Evolutionary conservation across 2,329 filamentous ascomycete species (phyloP).

Genomic region (Hymenoscyphus linearis): DNA sequence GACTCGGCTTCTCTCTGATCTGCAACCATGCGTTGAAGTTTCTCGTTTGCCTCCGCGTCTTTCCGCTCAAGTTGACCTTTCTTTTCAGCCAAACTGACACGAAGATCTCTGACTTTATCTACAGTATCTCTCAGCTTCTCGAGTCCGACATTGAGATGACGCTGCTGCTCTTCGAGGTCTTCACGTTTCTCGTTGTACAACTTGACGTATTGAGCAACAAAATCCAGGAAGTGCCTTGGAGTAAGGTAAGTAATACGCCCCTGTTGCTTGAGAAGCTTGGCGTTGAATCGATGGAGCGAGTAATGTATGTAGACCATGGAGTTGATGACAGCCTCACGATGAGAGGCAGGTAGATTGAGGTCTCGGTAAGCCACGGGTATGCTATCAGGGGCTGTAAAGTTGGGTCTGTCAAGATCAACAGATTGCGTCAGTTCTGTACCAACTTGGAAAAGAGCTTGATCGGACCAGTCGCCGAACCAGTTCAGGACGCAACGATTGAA

Average conservation of each 20-base stretch:
- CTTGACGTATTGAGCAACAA: slow-evolving; percentile 95
- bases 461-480: slow-evolving; percentile 99
- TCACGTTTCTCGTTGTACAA: slow-evolving; percentile 98
- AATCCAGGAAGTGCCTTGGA: slow-evolving; percentile 94
- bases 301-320: slow-evolving; percentile 99
- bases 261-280: slow-evolving; percentile 83
- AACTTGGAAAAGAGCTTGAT: slow-evolving; percentile 97
- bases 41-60: slow-evolving; percentile 93
- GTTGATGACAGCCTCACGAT: slow-evolving; percentile 90
- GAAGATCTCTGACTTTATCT: slow-evolving; percentile 90
- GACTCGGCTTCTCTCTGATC: slow-evolving; percentile 94
- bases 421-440: slow-evolving; percentile 91
- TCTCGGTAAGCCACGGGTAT: slow-evolving; percentile 90
- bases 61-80: slow-evolving; percentile 90
- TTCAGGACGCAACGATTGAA: slow-evolving; percentile 99
- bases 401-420: slow-evolving; percentile 87
- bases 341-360: slow-evolving; percentile 76
- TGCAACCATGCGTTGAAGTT: slow-evolving; percentile 92
- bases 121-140: slow-evolving; percentile 97
- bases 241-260: slow-evolving; percentile 90
- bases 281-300: slow-evolving; percentile 85
- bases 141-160: slow-evolving; percentile 94
- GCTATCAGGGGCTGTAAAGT: slow-evolving; percentile 80
- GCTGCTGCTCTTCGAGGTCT: slow-evolving; percentile 96
- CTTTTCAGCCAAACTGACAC: slow-evolving; percentile 87